These are phyloP conservation scores for Tylopilus felleus DNA, from an alignment of 768 basidiomycete species.

Conservation along the genomic window DNA sequence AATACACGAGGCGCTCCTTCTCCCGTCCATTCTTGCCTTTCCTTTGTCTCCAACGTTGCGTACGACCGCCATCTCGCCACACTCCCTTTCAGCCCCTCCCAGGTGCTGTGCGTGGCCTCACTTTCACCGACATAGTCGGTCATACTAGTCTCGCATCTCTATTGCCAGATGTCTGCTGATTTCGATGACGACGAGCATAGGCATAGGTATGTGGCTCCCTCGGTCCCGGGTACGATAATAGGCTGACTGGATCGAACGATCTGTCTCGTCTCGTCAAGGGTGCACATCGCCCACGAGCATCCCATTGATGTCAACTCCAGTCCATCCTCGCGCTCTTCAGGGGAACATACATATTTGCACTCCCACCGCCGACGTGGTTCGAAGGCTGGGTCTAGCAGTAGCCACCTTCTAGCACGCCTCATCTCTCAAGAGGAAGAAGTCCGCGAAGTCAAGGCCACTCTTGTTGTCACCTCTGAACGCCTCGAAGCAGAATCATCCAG, in stretches of 20 bases:
- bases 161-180: slow-evolving; percentile 26
- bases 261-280: slow-evolving; percentile 10
- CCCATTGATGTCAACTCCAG: slow-evolving; percentile 31
- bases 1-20: slow-evolving; percentile 25
- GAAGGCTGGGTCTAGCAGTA: slow-evolving; percentile 30
- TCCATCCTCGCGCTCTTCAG: slow-evolving; percentile 27
- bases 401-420: slow-evolving; percentile 30
- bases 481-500: slow-evolving; percentile 42
- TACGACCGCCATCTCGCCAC: neutral
- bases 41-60: slow-evolving; percentile 7
- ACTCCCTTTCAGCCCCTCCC: slow-evolving; percentile 1
- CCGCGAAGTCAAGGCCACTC: slow-evolving; percentile 28
- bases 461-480: slow-evolving; percentile 28
- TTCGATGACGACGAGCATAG: slow-evolving; percentile 30
- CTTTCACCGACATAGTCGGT: neutral
- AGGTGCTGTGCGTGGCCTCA: slow-evolving; percentile 1
- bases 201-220: slow-evolving; percentile 13
- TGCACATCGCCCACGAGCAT: slow-evolving; percentile 24
- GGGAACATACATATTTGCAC: slow-evolving; percentile 13
- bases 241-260: slow-evolving; percentile 3
- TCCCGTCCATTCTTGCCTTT: slow-evolving; percentile 4
- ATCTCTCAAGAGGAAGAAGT: slow-evolving; percentile 31
- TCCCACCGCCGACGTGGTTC: slow-evolving; percentile 18
- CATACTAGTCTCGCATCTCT: slow-evolving; percentile 4
- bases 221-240: neutral